Evolutionary conservation across 148 eudicot species (phyloP).

Genomic region (Cornus florida): DNA sequence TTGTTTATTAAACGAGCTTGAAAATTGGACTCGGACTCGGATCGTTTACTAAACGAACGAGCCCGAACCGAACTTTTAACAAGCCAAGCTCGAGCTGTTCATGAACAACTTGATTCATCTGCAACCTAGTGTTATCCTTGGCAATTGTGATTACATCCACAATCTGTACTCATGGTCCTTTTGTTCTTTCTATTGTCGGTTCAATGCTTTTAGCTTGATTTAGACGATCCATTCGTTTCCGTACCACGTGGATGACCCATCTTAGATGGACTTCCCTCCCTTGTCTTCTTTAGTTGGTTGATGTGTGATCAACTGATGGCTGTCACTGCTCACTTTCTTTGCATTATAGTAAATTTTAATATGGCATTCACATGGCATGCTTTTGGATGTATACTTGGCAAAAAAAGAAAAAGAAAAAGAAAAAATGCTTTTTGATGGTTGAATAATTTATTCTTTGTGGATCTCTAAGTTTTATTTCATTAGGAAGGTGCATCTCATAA

Average conservation of each 20-base stretch:
- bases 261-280: background rate
- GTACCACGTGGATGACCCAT: too few relatives aligned
- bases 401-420: too few relatives aligned
- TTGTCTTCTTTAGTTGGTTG: too few relatives aligned
- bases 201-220: background rate
- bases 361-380: background rate
- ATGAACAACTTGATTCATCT: too few relatives aligned
- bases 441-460: slow-evolving; percentile 4
- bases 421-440: background rate
- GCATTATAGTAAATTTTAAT: too few relatives aligned
- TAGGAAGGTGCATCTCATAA: slow-evolving; percentile 10
- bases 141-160: background rate
- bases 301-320: background rate
- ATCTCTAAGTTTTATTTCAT: slow-evolving; percentile 13
- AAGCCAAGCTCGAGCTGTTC: too few relatives aligned
- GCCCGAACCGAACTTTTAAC: too few relatives aligned
- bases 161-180: background rate
- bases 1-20: too few relatives aligned
- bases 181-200: background rate
- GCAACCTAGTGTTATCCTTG: background rate
- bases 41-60: too few relatives aligned
- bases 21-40: too few relatives aligned
- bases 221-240: too few relatives aligned
- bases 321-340: background rate
- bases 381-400: too few relatives aligned